These are phyloP conservation scores for Ophioceras dolichostomum DNA, from an alignment of 2,329 filamentous ascomycete species.

Conservation along the genomic window DNA sequence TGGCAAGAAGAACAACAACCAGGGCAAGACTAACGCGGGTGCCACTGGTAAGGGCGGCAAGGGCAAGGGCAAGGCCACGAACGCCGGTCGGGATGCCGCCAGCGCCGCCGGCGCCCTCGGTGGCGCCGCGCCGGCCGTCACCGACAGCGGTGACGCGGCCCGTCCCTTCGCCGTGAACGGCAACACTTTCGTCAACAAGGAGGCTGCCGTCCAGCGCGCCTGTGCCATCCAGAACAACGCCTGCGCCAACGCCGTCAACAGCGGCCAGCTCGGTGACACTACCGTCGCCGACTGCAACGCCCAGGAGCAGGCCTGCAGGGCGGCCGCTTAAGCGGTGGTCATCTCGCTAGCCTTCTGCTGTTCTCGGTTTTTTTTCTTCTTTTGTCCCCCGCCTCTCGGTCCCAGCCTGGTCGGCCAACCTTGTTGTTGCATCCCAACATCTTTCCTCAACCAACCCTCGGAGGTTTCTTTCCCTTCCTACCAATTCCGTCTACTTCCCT, in stretches of 20 bases:
- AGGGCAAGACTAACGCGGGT: constrained; percentile 11
- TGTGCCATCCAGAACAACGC: constrained; percentile 52
- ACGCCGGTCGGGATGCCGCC: not conserved
- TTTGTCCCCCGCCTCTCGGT: too few species aligned
- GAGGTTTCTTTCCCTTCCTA: not conserved
- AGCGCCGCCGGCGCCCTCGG: constrained; percentile 28
- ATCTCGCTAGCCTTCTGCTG: too few species aligned
- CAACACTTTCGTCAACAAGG: constrained; percentile 42
- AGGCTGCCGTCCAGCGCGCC: constrained; percentile 43
- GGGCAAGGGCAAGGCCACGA: constrained; percentile 7
- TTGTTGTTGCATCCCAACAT: too few species aligned
- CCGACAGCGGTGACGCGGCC: constrained; percentile 29
- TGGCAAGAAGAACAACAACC: constrained; percentile 11
- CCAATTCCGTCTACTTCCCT: not conserved
- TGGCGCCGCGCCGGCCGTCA: constrained; percentile 37
- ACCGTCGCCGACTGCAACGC: constrained; percentile 38
- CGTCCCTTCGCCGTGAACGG: constrained; percentile 46
- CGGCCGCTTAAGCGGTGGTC: constrained; percentile 12
- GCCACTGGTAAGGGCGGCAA: constrained; percentile 11
- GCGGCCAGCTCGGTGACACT: constrained; percentile 26
- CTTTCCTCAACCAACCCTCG: too few species aligned
- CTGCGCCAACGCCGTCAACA: constrained; percentile 45
- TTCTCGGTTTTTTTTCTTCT: too few species aligned
- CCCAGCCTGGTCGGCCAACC: too few species aligned
- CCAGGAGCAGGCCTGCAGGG: constrained; percentile 35